These are phyloP conservation scores for Porogramme epimiltina DNA, from an alignment of 1,284 basidiomycete genomes.

Conservation along the genomic window DNA sequence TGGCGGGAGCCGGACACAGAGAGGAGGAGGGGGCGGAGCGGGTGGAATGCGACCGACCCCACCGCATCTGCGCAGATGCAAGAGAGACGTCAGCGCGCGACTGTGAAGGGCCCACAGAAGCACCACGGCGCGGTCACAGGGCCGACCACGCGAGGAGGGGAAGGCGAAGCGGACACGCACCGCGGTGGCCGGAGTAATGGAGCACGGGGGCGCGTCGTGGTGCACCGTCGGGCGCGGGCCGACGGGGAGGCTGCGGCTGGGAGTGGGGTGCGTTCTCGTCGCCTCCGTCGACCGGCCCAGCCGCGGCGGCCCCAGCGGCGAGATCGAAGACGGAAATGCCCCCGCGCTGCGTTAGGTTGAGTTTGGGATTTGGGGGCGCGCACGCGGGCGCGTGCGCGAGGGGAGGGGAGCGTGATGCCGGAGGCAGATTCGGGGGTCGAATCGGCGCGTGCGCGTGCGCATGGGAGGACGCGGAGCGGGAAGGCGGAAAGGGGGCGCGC, in stretches of 20 bases:
- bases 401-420: too few species aligned
- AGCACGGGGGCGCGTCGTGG: constrained; percentile 16
- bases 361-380: too few species aligned
- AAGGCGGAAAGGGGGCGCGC: not conserved
- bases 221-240: not conserved
- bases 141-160: constrained; percentile 1
- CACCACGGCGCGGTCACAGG: not conserved
- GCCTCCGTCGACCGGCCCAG: constrained; percentile 1
- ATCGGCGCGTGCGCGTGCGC: too few species aligned
- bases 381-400: constrained; percentile 6
- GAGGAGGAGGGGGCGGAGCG: constrained; percentile 49
- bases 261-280: not conserved
- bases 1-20: constrained; percentile 72
- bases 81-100: not conserved
- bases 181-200: constrained; percentile 19
- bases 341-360: constrained; percentile 17
- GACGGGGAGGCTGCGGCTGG: not conserved
- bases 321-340: constrained; percentile 23
- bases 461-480: not conserved
- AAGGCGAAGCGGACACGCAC: constrained; percentile 12
- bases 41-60: constrained; percentile 66
- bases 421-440: too few species aligned
- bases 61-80: constrained; percentile 50
- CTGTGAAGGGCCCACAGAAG: too few species aligned
- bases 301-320: constrained; percentile 11